Percentiles rank a stretch among this genome's conserved stretches.
Conservation (phyloP, 306 rosid species). For the Quillaja saponaria region DNA sequence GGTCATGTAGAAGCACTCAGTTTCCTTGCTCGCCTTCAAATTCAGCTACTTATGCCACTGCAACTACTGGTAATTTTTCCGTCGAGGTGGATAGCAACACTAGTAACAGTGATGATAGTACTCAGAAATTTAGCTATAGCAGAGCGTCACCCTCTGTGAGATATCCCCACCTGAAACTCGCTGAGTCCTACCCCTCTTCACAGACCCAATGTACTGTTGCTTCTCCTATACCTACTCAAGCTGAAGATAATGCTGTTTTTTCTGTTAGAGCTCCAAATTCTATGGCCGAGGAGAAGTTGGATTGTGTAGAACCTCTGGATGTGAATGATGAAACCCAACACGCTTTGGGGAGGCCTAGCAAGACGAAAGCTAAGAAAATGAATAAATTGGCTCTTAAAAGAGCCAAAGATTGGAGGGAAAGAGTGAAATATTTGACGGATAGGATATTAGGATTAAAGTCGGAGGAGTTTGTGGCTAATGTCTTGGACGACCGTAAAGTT, state of each 20-base stretch:
- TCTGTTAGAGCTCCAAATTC: slow-evolving; percentile 24
- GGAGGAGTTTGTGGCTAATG: slow-evolving; percentile 80
- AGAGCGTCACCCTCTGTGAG: slow-evolving; percentile 91
- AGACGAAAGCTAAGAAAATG: slow-evolving; percentile 64
- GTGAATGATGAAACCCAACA: slow-evolving; percentile 46
- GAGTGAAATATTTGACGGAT: slow-evolving; percentile 69
- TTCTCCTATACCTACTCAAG: slow-evolving; percentile 28
- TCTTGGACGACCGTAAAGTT: slow-evolving; percentile 68
- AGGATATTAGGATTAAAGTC: slow-evolving; percentile 64
- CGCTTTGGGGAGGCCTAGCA: slow-evolving; percentile 60
- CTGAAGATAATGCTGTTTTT: slow-evolving; percentile 33
- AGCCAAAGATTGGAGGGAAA: slow-evolving; percentile 90
- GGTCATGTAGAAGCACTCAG: slow-evolving; percentile 31
- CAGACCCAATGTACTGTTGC: slow-evolving; percentile 39
- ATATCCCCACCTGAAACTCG: slow-evolving; percentile 71
- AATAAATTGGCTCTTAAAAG: slow-evolving; percentile 69
- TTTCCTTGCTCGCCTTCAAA: slow-evolving; percentile 38
- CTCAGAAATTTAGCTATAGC: slow-evolving; percentile 56
- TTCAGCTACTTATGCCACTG: no score
- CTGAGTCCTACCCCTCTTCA: slow-evolving; percentile 48
- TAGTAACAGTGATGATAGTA: not conserved
- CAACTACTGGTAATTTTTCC: slow-evolving; percentile 20
- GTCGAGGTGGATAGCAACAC: slow-evolving; percentile 11
- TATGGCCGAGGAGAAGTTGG: slow-evolving; percentile 28
- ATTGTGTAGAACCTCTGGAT: slow-evolving; percentile 24